These are phyloP conservation scores for Arthrobotrys sinensis DNA, from an alignment of 2,329 filamentous ascomycete species.

Conservation along the genomic window DNA sequence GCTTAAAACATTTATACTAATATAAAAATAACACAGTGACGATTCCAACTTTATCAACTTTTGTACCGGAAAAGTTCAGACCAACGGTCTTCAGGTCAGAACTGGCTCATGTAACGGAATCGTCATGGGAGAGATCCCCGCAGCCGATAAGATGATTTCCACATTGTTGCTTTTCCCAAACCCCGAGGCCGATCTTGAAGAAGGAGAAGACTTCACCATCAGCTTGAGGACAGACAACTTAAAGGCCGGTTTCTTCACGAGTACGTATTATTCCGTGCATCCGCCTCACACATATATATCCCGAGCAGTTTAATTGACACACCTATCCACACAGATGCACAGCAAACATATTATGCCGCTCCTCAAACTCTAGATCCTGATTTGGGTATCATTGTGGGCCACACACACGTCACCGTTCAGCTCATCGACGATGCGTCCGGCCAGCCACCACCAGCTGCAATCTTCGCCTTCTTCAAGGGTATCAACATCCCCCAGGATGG, in stretches of 20 bases:
- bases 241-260: conserved; percentile 75
- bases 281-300: background rate
- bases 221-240: conserved; percentile 73
- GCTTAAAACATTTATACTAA: conserved; percentile 61
- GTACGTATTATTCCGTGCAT: conserved; percentile 25
- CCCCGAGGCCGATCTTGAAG: conserved; percentile 70
- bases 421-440: conserved; percentile 67
- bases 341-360: conserved; percentile 75
- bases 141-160: conserved; percentile 74
- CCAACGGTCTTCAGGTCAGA: conserved; percentile 75
- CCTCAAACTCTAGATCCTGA: conserved; percentile 72
- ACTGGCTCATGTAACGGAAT: conserved; percentile 77
- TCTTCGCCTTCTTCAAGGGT: conserved; percentile 78
- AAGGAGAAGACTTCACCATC: conserved; percentile 72
- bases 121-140: conserved; percentile 75
- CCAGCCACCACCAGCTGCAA: conserved; percentile 69
- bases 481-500: conserved; percentile 76
- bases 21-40: conserved; percentile 68
- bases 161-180: conserved; percentile 72
- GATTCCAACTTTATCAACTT: conserved; percentile 77
- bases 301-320: conserved; percentile 6
- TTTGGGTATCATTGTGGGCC: conserved; percentile 72
- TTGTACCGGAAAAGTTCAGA: conserved; percentile 72
- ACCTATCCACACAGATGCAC: conserved; percentile 68
- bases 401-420: conserved; percentile 75